These are phyloP conservation scores for Cladosporium sp. DNA, from an alignment of 2,329 filamentous ascomycete genomes.

Conservation along the genomic window DNA sequence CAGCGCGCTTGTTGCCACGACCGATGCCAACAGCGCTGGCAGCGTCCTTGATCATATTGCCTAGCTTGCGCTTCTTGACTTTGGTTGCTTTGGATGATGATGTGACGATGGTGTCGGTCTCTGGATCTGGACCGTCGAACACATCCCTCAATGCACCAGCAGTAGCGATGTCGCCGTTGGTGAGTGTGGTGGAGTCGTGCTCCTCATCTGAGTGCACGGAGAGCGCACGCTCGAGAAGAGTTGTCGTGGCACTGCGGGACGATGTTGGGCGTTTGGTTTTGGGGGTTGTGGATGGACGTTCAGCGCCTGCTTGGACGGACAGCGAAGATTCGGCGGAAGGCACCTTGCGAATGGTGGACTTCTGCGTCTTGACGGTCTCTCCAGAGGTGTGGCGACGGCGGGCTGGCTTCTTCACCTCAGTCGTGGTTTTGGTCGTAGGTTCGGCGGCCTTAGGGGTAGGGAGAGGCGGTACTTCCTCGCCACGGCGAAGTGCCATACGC, in stretches of 20 bases:
- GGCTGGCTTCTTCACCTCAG: constrained; percentile 20
- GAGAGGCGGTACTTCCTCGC: constrained; percentile 17
- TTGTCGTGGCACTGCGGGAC: constrained; percentile 16
- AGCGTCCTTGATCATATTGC: constrained; percentile 13
- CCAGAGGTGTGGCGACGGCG: constrained; percentile 10
- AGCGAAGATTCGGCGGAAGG: not conserved
- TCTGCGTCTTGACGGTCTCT: not conserved
- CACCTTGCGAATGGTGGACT: constrained; percentile 15
- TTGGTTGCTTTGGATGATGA: constrained; percentile 8
- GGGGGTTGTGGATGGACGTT: constrained; percentile 6
- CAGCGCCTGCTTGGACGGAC: not conserved
- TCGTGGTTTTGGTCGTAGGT: not conserved
- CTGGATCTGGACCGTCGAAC: constrained; percentile 7
- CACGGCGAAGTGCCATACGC: constrained; percentile 26
- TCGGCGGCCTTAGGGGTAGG: constrained; percentile 5
- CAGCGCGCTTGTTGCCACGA: constrained; percentile 19
- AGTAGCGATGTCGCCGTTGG: not conserved
- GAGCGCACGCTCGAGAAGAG: constrained; percentile 19
- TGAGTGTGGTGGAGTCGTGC: not conserved
- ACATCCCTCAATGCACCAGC: not conserved
- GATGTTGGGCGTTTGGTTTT: constrained; percentile 13
- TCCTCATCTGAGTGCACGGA: constrained; percentile 5
- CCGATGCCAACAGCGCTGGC: constrained; percentile 23
- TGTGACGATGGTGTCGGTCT: constrained; percentile 7
- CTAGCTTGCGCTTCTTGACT: constrained; percentile 19